Evolutionary conservation across 495 filamentous ascomycete genomes (phyloP).

Genomic region (Lentithecium fluviatile): DNA sequence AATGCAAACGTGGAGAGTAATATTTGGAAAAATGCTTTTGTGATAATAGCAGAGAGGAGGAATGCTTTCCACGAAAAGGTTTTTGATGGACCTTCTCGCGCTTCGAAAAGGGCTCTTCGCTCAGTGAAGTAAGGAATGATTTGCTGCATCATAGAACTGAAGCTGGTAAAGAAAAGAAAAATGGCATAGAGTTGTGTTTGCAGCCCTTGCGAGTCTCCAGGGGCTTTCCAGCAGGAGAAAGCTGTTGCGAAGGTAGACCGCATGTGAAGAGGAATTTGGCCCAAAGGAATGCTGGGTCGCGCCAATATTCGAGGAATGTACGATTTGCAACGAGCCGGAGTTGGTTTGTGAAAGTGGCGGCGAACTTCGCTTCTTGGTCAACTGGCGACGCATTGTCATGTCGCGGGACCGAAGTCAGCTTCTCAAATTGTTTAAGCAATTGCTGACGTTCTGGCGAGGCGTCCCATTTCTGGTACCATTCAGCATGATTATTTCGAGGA

Average conservation of each 20-base stretch:
- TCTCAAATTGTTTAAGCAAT: too few relatives aligned
- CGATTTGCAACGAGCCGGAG: too few relatives aligned
- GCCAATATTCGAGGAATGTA: too few relatives aligned
- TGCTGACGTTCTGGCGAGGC: too few relatives aligned
- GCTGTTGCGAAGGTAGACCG: slow-evolving; percentile 9
- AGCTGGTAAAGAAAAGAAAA: slow-evolving; percentile 66
- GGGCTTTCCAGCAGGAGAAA: slow-evolving; percentile 57
- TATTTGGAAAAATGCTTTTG: slow-evolving; percentile 45
- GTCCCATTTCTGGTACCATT: too few relatives aligned
- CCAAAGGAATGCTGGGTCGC: too few relatives aligned
- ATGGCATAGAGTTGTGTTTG: slow-evolving; percentile 63
- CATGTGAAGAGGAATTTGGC: too few relatives aligned
- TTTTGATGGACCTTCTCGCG: slow-evolving; percentile 65
- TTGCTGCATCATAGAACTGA: slow-evolving; percentile 58
- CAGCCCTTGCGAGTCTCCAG: slow-evolving; percentile 57
- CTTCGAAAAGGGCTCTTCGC: slow-evolving; percentile 64
- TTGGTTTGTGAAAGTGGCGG: too few relatives aligned
- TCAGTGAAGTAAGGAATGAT: slow-evolving; percentile 63
- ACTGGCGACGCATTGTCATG: too few relatives aligned
- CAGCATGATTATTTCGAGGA: too few relatives aligned
- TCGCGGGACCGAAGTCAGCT: too few relatives aligned
- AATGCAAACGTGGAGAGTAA: neutral
- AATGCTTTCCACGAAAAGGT: slow-evolving; percentile 70
- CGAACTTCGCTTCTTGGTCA: too few relatives aligned
- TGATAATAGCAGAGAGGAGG: slow-evolving; percentile 61